Conservation (phyloP, 768 basidiomycete species). For the Xerocomus potaroensis region DNA sequence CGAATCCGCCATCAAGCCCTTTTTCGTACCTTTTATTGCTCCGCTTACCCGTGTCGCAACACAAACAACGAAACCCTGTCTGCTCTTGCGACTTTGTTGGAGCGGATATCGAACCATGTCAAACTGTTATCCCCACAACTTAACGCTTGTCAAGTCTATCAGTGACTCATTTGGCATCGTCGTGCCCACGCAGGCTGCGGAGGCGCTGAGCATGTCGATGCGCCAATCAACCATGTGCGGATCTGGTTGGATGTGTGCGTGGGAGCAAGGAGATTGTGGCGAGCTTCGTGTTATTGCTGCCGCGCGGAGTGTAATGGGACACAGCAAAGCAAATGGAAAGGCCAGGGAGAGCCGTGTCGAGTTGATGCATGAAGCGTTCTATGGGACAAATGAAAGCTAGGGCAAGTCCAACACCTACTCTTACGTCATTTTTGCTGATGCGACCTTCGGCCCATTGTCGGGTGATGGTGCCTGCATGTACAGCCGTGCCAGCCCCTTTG, state of each 20-base stretch:
- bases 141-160: slow-evolving; percentile 89
- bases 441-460: slow-evolving; percentile 44
- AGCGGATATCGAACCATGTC: slow-evolving; percentile 82
- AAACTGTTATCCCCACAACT: slow-evolving; percentile 98
- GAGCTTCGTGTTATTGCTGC: slow-evolving; percentile 72
- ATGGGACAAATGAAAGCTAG: slow-evolving; percentile 62
- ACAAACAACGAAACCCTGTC: slow-evolving; percentile 84
- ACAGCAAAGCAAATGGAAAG: slow-evolving; percentile 71
- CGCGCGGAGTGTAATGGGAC: slow-evolving; percentile 53
- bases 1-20: slow-evolving; percentile 86
- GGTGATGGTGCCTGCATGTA: too few species aligned
- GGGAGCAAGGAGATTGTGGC: slow-evolving; percentile 69
- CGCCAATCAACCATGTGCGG: slow-evolving; percentile 83
- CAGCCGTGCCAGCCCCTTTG: slow-evolving; percentile 55
- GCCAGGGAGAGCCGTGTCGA: slow-evolving; percentile 70
- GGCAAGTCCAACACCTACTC: neutral
- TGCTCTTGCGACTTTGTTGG: slow-evolving; percentile 81
- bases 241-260: slow-evolving; percentile 67
- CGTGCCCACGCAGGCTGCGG: slow-evolving; percentile 78
- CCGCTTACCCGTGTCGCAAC: slow-evolving; percentile 94
- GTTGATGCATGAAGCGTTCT: slow-evolving; percentile 74
- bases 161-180: slow-evolving; percentile 73
- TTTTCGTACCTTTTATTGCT: slow-evolving; percentile 92
- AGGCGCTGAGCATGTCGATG: slow-evolving; percentile 88
- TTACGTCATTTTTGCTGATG: neutral